Evolutionary conservation across 306 rosid species (phyloP).

Genomic region (Citrullus colocynthis): DNA sequence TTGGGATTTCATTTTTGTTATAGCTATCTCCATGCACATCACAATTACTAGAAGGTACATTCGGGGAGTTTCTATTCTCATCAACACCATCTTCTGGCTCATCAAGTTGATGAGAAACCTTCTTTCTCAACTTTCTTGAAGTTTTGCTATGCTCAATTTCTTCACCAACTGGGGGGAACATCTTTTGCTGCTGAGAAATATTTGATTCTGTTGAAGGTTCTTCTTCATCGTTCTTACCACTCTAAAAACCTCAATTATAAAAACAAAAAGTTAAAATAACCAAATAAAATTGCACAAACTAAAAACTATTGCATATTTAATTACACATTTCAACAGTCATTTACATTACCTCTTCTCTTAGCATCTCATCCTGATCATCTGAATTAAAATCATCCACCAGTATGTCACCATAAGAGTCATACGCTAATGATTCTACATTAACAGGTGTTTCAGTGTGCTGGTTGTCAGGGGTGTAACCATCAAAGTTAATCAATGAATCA

Average conservation of each 20-base stretch:
- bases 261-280: slow-evolving; percentile 9
- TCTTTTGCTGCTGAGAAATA: slow-evolving; percentile 18
- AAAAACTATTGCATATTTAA: not conserved
- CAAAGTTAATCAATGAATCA: slow-evolving; percentile 26
- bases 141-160: slow-evolving; percentile 28
- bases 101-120: slow-evolving; percentile 22
- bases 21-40: slow-evolving; percentile 25
- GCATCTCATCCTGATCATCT: slow-evolving; percentile 19
- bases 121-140: slow-evolving; percentile 35
- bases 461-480: slow-evolving; percentile 10
- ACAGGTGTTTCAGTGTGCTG: slow-evolving; percentile 24
- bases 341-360: slow-evolving; percentile 24
- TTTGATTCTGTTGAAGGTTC: slow-evolving; percentile 15
- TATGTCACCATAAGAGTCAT: slow-evolving; percentile 17
- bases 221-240: slow-evolving; percentile 16
- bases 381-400: slow-evolving; percentile 30
- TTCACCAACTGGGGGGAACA: slow-evolving; percentile 15
- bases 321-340: not conserved
- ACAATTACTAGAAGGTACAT: slow-evolving; percentile 26
- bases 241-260: slow-evolving; percentile 23
- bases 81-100: slow-evolving; percentile 20
- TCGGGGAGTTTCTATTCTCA: slow-evolving; percentile 17
- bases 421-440: slow-evolving; percentile 27
- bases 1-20: slow-evolving; percentile 25
- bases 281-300: not conserved